Percentiles rank a stretch among this genome's conserved stretches.
These are phyloP conservation scores for Leccinellum rugosiceps DNA, from an alignment of 768 basidiomycete species.

Conservation along the genomic window DNA sequence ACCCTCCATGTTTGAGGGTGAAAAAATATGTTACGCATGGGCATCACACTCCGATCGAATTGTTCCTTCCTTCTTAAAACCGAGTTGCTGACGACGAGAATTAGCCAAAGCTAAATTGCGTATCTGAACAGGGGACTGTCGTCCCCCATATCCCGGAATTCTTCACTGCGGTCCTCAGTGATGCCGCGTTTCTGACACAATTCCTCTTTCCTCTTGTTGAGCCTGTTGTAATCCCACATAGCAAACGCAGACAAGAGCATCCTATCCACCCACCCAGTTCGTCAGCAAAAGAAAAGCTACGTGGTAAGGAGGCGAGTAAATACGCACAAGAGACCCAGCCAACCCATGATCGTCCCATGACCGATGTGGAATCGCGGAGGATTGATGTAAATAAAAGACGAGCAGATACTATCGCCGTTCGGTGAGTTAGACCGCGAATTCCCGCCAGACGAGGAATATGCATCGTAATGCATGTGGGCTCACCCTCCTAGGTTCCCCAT, in stretches of 20 bases:
- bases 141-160: constrained; percentile 50
- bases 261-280: constrained; percentile 25
- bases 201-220: constrained; percentile 49
- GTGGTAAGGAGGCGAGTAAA: constrained; percentile 8
- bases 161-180: constrained; percentile 33
- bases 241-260: constrained; percentile 39
- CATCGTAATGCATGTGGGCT: too few relatives aligned
- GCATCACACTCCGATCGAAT: not conserved
- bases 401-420: constrained; percentile 32
- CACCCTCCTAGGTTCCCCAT: constrained; percentile 55
- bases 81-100: not conserved
- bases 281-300: constrained; percentile 24
- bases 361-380: constrained; percentile 37
- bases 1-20: not conserved
- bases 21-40: not conserved
- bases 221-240: constrained; percentile 47
- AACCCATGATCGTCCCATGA: constrained; percentile 38
- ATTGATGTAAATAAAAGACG: constrained; percentile 41
- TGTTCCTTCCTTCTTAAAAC: not conserved
- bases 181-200: constrained; percentile 44
- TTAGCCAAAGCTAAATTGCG: constrained; percentile 11
- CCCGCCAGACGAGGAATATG: not conserved
- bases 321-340: constrained; percentile 26
- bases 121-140: constrained; percentile 55
- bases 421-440: constrained; percentile 2